Conservation (phyloP, 1,284 basidiomycete species). For the Austroboletus novae-zelandiae region DNA sequence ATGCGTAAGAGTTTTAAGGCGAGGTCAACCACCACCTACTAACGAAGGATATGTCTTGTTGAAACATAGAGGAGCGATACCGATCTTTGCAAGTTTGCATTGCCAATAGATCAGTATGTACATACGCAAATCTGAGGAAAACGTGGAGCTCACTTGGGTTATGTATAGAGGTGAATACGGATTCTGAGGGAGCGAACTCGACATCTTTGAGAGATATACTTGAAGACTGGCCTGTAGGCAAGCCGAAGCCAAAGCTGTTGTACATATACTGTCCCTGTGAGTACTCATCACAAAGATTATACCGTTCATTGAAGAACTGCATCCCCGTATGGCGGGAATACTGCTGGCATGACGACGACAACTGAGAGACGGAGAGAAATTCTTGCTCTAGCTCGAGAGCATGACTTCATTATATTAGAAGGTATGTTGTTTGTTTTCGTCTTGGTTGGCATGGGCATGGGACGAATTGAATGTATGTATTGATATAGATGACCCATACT, state of each 20-base stretch:
- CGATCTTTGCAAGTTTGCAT: constrained; percentile 54
- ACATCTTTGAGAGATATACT: constrained; percentile 47
- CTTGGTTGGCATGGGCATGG: too few relatives aligned
- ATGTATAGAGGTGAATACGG: constrained; percentile 70
- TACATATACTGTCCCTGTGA: constrained; percentile 49
- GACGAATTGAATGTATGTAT: background rate
- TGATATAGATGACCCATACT: constrained; percentile 67
- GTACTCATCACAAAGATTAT: background rate
- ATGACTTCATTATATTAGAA: constrained; percentile 80
- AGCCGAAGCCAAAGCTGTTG: constrained; percentile 72
- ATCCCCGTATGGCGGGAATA: constrained; percentile 71
- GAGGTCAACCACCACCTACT: too few relatives aligned
- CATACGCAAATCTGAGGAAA: background rate
- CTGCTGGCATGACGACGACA: constrained; percentile 73
- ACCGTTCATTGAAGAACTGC: background rate
- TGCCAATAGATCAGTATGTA: constrained; percentile 60
- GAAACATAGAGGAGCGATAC: constrained; percentile 50
- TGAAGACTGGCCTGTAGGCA: constrained; percentile 66
- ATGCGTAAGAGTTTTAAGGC: background rate
- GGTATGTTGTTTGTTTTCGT: constrained; percentile 35
- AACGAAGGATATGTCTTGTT: background rate
- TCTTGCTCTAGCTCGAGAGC: constrained; percentile 65
- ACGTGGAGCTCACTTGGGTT: background rate
- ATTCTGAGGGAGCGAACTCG: constrained; percentile 69
- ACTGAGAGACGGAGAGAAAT: constrained; percentile 71